phyloP scores from a whole-genome alignment of 106 monocot genomes.

The Dioscorea zingiberensis region DNA sequence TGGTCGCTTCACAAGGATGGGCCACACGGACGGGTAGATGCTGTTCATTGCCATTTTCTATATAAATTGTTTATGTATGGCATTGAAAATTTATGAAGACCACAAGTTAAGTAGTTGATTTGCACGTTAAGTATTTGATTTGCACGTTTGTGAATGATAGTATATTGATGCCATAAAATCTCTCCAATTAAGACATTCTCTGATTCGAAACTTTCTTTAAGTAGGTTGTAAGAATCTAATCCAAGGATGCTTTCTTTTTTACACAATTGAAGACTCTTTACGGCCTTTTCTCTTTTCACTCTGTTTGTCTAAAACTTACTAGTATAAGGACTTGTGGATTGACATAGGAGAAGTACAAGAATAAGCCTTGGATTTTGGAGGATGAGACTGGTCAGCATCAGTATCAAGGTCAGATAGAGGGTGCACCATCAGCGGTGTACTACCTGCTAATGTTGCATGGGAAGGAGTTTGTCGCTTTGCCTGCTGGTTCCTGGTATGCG shows the following conservation, averaged over 20 bases:
- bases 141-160: too few relatives aligned
- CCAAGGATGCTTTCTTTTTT: too few relatives aligned
- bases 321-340: background rate
- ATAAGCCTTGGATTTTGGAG: slow-evolving; percentile 95
- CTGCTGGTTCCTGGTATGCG: slow-evolving; percentile 93
- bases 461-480: slow-evolving; percentile 90
- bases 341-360: slow-evolving; percentile 80
- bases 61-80: background rate
- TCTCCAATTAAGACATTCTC: too few relatives aligned
- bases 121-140: too few relatives aligned
- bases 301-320: too few relatives aligned
- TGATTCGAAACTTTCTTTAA: too few relatives aligned
- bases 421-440: slow-evolving; percentile 85
- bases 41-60: background rate
- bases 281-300: too few relatives aligned
- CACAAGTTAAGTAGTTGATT: too few relatives aligned
- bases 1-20: slow-evolving; percentile 81
- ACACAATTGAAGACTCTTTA: too few relatives aligned
- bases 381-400: slow-evolving; percentile 97
- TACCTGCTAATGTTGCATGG: slow-evolving; percentile 96
- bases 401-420: slow-evolving; percentile 89
- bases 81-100: too few relatives aligned
- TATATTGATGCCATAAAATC: too few relatives aligned
- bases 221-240: too few relatives aligned
- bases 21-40: slow-evolving; percentile 57